Base-by-base conservation (phyloP, 2,329 filamentous ascomycete species). In the Aaosphaeria pasadenensis region DNA sequence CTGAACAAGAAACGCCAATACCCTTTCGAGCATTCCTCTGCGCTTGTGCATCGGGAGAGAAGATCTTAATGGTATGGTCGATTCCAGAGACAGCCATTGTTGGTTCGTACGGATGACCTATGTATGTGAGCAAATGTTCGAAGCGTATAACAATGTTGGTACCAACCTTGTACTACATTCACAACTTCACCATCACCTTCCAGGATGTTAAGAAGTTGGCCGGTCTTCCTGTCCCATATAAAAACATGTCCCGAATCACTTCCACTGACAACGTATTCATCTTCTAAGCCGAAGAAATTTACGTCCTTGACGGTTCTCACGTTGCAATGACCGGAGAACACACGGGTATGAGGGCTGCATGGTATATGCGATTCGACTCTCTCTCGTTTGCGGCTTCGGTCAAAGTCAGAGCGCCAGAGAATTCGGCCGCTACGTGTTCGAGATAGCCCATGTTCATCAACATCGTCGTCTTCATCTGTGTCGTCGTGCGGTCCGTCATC, bases 121-220 rank as follows among this genome's bases (percentile, higher is more conserved):
- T 24, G 2, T 24, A 24, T 24, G 17, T 24, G 80, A 79, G 11
- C 4, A 41, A 7, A 30, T 35, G 43, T 42, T 67, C 49, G 64
- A 62, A 78, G 80, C 17, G 3, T 24, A 24, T 3, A 24, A 24
- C 17, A 24, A 24, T 24, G 17, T 24, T 24, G 17, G 17, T 24
- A 24, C 17, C 17, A 24, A 24, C 17, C 81, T 75, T 85, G 82
- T 11, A 86, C 73, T 11, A 87, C 84, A 57, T 87, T 87, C 48
- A 87, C 84, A n/a, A 86, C 81, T 53, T 87, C 84, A 28, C 80
- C 80, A 60, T 87, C 84, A 1, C 81, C 84, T 62, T 85, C 78
- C 5, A 87, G 72, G 11, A 87, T 83, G 58, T 86, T 86, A 43
- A 86, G 73, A 43, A 87, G 68, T 47, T 82, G 72, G 13, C 74